These are phyloP conservation scores for Protomyces inundatus DNA, from an alignment of 1,139 yeast genomes.

Conservation along the genomic window DNA sequence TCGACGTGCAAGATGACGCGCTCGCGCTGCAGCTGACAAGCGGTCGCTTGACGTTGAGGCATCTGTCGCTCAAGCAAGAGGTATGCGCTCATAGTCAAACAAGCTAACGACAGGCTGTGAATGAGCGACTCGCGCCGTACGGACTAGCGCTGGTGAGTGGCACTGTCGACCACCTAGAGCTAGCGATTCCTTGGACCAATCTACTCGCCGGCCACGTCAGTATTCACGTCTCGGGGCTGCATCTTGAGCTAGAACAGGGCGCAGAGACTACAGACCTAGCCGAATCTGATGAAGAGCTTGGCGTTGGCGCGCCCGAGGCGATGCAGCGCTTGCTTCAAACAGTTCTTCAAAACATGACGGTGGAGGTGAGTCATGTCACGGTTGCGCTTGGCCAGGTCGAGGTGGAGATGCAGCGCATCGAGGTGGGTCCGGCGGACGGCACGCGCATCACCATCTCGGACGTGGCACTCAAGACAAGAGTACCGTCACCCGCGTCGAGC, in stretches of 20 bases:
- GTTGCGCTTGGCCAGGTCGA: background rate
- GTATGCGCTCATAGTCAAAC: background rate
- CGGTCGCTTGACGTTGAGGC: constrained; percentile 4
- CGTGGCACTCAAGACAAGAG: background rate
- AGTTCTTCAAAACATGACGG: background rate
- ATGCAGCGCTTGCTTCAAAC: constrained; percentile 7
- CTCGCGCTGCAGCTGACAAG: constrained; percentile 9
- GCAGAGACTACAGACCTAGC: constrained; percentile 1
- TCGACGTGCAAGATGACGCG: constrained; percentile 4
- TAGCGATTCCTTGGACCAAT: constrained; percentile 16
- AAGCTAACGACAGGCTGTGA: background rate
- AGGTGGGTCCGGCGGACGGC: background rate
- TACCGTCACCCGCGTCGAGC: background rate
- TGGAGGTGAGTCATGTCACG: background rate
- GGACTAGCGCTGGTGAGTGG: constrained; percentile 6
- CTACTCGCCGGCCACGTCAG: constrained; percentile 4
- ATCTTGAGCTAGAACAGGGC: background rate
- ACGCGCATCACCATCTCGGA: background rate
- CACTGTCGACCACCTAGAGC: background rate
- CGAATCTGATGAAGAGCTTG: constrained; percentile 5
- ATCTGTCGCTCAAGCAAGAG: constrained; percentile 11
- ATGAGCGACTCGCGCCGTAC: background rate
- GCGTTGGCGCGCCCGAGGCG: constrained; percentile 16
- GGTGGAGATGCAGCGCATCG: background rate
- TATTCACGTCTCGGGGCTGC: constrained; percentile 1